These are phyloP conservation scores for Zizania latifolia DNA, from an alignment of 176 grass and related monocot genomes.

Conservation along the genomic window DNA sequence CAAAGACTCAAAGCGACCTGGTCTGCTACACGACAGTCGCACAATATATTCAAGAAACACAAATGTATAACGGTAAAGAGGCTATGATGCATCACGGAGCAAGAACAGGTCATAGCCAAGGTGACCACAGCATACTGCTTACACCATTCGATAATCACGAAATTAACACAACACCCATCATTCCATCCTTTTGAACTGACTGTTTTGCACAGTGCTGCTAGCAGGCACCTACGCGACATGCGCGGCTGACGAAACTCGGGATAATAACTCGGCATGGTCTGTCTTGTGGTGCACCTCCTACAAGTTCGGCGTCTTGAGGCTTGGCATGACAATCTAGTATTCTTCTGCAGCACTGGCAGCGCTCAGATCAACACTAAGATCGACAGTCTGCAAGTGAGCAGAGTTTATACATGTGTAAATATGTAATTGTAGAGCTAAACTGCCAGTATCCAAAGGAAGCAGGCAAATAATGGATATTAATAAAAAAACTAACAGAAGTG, in stretches of 20 bases:
- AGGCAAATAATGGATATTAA: not conserved
- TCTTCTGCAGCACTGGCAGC: slow-evolving; percentile 79
- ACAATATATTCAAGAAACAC: not conserved
- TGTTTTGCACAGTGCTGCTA: slow-evolving; percentile 4
- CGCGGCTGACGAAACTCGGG: not conserved
- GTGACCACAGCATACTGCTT: not conserved
- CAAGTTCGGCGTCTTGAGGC: not conserved
- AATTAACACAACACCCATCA: not conserved
- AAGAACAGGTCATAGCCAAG: not conserved
- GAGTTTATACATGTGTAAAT: too few species aligned
- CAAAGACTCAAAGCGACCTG: too few species aligned
- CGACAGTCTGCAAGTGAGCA: slow-evolving; percentile 42
- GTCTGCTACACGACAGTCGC: too few species aligned
- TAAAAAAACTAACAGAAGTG: not conserved
- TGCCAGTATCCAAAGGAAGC: not conserved
- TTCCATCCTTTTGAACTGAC: not conserved
- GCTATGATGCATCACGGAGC: not conserved
- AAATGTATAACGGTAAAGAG: not conserved
- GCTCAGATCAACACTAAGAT: slow-evolving; percentile 82
- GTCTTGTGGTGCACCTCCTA: not conserved
- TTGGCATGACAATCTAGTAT: slow-evolving; percentile 26
- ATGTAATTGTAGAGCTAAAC: too few species aligned
- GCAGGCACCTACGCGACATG: not conserved
- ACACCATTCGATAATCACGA: not conserved
- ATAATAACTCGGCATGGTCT: not conserved